Evolutionary conservation across 148 eudicot species (phyloP).

Genomic region (Vaccinium vitisidaea): DNA sequence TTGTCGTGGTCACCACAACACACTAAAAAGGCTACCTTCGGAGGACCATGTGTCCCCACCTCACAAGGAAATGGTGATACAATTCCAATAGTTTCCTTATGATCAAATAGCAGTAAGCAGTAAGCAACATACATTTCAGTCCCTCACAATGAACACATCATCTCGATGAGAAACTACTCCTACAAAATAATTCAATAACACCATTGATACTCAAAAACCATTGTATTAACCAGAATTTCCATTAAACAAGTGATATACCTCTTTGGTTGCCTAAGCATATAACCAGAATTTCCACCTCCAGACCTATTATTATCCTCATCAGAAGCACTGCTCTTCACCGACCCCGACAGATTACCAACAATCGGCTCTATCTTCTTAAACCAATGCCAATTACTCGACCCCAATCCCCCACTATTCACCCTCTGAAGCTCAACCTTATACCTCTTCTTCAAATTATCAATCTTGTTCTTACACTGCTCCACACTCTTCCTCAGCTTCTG

Average conservation of each 20-base stretch:
- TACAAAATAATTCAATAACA: neutral
- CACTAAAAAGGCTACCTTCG: neutral
- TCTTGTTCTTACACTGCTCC: constrained; percentile 23
- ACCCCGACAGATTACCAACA: constrained; percentile 3
- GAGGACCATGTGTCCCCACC: neutral
- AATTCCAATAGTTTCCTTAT: neutral
- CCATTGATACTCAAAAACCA: neutral
- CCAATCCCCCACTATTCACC: neutral
- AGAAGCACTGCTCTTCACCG: neutral
- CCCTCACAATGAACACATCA: neutral
- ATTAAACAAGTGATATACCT: constrained; percentile 6
- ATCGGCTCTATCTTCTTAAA: constrained; percentile 17
- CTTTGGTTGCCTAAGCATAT: constrained; percentile 19
- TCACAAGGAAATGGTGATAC: neutral
- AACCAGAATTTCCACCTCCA: constrained; percentile 12
- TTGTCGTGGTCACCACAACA: neutral
- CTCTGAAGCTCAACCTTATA: constrained; percentile 20
- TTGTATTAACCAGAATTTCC: no score
- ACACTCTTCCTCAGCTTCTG: constrained; percentile 4
- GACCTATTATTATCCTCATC: constrained; percentile 14
- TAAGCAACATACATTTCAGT: neutral
- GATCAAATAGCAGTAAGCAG: neutral
- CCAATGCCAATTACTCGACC: constrained; percentile 11
- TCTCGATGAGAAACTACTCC: neutral
- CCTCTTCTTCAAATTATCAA: constrained; percentile 24